Percentiles rank a stretch among this genome's conserved stretches.
phyloP scores from a whole-genome alignment of 257 asterid species.

The Rhazya stricta region DNA sequence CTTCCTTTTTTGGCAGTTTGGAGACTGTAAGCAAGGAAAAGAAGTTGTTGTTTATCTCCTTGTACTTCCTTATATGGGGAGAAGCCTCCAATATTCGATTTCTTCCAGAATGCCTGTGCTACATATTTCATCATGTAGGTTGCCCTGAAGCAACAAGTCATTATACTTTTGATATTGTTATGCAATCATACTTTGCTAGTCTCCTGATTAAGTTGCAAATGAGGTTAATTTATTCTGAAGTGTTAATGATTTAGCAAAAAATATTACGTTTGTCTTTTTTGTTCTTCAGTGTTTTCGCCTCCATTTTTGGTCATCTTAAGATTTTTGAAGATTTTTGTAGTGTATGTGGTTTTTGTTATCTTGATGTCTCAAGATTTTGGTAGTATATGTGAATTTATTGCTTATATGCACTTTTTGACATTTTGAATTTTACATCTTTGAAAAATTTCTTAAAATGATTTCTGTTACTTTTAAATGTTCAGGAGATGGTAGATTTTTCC shows the following conservation, averaged over 20 bases:
- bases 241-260: not conserved
- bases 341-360: not conserved
- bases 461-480: not conserved
- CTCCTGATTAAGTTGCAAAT: not conserved
- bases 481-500: not conserved
- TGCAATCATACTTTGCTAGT: not conserved
- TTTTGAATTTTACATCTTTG: not conserved
- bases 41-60: conserved; percentile 69
- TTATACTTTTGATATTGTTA: not conserved
- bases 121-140: conserved; percentile 96
- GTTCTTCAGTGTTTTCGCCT: not conserved
- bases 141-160: not conserved
- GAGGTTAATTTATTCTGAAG: not conserved
- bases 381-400: not conserved
- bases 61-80: conserved; percentile 95
- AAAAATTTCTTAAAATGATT: not conserved
- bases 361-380: not conserved
- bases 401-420: too few species aligned
- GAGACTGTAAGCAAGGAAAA: conserved; percentile 86
- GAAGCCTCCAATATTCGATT: conserved; percentile 95
- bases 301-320: not conserved
- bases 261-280: not conserved
- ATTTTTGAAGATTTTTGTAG: not conserved
- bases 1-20: conserved; percentile 56
- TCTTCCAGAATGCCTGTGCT: conserved; percentile 99